A percentile compares a stretch with the other conserved stretches of the same genome.
phyloP scores from a whole-genome alignment of 306 rosid genomes.

The Pyrus pyrifolia region DNA sequence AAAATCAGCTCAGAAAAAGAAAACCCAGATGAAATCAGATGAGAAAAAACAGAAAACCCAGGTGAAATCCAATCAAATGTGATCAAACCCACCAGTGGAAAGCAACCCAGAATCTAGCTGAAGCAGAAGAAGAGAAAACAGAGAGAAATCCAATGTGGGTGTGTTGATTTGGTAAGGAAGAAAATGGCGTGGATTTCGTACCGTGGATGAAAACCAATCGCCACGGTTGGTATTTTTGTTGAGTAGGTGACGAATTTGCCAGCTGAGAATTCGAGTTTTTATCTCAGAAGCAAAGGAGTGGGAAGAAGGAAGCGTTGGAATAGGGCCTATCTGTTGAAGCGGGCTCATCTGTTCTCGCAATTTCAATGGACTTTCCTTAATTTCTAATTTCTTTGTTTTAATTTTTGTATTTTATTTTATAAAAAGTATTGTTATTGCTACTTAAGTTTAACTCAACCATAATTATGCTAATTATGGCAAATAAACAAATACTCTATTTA shows the following conservation, averaged over 20 bases:
- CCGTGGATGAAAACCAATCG: neutral
- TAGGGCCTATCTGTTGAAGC: slow-evolving; percentile 24
- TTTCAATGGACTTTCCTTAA: neutral
- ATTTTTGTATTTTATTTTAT: no score
- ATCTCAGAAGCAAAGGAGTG: neutral
- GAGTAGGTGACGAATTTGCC: neutral
- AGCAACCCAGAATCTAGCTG: neutral
- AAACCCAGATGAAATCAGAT: slow-evolving; percentile 9
- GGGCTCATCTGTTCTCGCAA: neutral
- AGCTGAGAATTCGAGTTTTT: neutral
- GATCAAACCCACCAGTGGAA: neutral
- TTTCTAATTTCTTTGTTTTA: neutral
- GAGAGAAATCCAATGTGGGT: neutral
- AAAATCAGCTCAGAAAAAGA: neutral
- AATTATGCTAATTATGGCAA: neutral
- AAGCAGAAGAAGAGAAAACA: neutral
- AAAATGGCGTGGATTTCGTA: neutral
- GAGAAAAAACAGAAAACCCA: slow-evolving; percentile 11
- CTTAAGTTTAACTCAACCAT: slow-evolving; percentile 5
- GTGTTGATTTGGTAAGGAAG: neutral
- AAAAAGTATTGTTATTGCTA: neutral
- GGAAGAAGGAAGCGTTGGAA: slow-evolving; percentile 33
- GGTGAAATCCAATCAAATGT: neutral
- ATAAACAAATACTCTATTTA: neutral
- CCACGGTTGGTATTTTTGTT: neutral